Conservation (phyloP, 768 basidiomycete species). For the Leccinum subtestaceum region DNA sequence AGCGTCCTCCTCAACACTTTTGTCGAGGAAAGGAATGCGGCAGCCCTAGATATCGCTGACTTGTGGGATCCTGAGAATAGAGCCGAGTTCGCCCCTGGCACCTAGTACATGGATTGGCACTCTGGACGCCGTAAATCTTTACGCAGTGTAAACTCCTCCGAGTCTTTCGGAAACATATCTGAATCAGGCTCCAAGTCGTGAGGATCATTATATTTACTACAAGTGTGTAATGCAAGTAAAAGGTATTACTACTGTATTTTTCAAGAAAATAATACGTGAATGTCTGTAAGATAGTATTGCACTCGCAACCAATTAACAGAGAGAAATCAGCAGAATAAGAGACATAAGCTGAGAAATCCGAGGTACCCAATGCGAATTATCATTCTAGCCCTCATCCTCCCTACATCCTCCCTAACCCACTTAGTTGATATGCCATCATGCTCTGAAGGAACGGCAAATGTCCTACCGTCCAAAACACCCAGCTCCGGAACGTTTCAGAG, state of each 20-base stretch:
- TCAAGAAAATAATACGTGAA: background rate
- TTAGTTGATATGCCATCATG: conserved; percentile 14
- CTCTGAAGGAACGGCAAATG: conserved; percentile 16
- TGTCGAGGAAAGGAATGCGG: too few species aligned
- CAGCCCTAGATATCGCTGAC: too few species aligned
- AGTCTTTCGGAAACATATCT: background rate
- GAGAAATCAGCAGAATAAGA: background rate
- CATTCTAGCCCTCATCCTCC: background rate
- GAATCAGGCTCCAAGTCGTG: background rate
- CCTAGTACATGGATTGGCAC: too few species aligned
- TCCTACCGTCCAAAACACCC: conserved; percentile 22
- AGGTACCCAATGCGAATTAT: background rate
- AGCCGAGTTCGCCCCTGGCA: too few species aligned
- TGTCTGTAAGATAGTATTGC: background rate
- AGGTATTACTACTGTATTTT: background rate
- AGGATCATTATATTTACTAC: background rate
- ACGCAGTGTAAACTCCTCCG: background rate
- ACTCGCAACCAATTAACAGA: background rate
- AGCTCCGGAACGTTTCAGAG: conserved; percentile 26
- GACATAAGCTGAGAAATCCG: background rate
- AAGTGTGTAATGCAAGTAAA: background rate
- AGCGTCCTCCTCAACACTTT: too few species aligned
- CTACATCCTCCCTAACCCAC: conserved; percentile 24
- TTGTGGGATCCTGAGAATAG: too few species aligned
- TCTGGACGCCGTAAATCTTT: background rate